phyloP scores from a whole-genome alignment of 2,329 filamentous ascomycete species.

The Aureobasidium sp. region DNA sequence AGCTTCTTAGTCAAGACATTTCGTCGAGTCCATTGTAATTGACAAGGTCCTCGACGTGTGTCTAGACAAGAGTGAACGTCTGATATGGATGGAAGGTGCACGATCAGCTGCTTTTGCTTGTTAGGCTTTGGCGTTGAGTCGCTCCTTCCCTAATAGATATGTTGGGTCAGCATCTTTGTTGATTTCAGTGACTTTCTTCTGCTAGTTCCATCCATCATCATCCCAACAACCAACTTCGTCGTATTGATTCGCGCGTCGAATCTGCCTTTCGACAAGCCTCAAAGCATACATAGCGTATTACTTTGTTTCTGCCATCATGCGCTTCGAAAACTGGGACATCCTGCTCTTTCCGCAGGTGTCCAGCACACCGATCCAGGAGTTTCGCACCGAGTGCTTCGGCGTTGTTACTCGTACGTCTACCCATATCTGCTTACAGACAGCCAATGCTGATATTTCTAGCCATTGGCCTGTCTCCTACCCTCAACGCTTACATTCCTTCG shows the following conservation, averaged over 20 bases:
- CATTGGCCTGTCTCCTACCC: conserved; percentile 42
- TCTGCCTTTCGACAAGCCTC: not conserved
- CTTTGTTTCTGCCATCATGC: conserved; percentile 49
- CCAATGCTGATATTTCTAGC: not conserved
- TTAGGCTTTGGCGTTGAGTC: not conserved
- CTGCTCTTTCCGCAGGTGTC: conserved; percentile 61
- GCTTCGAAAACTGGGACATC: conserved; percentile 81
- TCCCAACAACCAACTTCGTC: not conserved
- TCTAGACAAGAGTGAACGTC: not conserved
- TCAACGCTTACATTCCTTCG: conserved; percentile 66
- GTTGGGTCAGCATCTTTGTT: not conserved
- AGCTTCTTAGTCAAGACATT: not conserved
- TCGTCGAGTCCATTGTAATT: not conserved
- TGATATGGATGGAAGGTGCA: not conserved
- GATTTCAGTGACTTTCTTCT: not conserved
- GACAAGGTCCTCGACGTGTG: not conserved
- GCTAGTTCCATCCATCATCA: not conserved
- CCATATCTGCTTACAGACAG: not conserved
- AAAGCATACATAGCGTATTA: conserved; percentile 11
- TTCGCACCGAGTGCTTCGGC: conserved; percentile 69
- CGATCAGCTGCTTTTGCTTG: not conserved
- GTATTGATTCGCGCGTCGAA: not conserved
- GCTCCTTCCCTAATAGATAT: not conserved
- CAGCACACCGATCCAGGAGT: conserved; percentile 70
- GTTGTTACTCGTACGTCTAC: conserved; percentile 38